phyloP scores from a whole-genome alignment of 1,284 basidiomycete genomes.

The Melampsora americana region DNA sequence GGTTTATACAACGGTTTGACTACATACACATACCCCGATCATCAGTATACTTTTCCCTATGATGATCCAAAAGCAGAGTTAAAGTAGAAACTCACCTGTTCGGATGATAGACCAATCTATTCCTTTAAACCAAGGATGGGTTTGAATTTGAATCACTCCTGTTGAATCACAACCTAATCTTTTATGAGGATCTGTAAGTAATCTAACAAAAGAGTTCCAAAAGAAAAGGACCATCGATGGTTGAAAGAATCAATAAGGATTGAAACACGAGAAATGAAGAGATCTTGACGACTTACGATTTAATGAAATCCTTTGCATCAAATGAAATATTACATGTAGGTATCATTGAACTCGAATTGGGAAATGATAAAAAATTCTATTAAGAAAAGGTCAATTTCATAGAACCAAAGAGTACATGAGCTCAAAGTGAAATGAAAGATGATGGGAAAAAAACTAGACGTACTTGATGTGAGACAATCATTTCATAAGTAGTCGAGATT shows the following conservation, averaged over 20 bases:
- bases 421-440: not conserved
- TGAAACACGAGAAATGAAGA: not conserved
- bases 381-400: not conserved
- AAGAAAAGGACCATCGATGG: too few relatives aligned
- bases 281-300: not conserved
- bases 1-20: not conserved
- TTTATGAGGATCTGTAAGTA: not conserved
- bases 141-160: not conserved
- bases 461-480: constrained; percentile 27
- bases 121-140: constrained; percentile 18
- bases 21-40: too few relatives aligned
- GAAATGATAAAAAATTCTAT: not conserved
- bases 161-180: constrained; percentile 15
- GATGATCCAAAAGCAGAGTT: not conserved
- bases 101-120: constrained; percentile 11
- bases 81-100: not conserved
- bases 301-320: not conserved
- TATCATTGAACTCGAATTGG: not conserved
- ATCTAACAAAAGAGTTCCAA: not conserved
- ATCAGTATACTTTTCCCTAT: too few relatives aligned
- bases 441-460: not conserved
- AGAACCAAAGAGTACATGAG: too few relatives aligned
- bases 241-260: too few relatives aligned
- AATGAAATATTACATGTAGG: not conserved
- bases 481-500: constrained; percentile 13